These are phyloP conservation scores for Pichia nakasei DNA, from an alignment of 805 yeast genomes.

Conservation along the genomic window DNA sequence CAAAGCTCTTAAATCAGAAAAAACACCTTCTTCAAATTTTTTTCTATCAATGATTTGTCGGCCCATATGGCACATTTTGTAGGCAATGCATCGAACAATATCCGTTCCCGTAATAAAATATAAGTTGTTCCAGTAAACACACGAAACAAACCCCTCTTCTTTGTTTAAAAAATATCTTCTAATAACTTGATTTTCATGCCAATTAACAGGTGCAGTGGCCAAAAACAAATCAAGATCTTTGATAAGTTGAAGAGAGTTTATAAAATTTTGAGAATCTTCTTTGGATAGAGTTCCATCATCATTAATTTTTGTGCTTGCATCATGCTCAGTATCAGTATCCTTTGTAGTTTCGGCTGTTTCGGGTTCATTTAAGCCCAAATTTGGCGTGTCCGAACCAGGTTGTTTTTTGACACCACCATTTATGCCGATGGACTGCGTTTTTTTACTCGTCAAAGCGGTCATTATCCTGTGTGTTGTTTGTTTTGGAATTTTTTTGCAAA, in stretches of 20 bases:
- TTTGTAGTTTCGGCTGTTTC: not conserved
- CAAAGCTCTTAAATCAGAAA: slow-evolving; percentile 79
- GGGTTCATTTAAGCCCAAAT: not conserved
- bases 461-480: not conserved
- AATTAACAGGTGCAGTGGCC: slow-evolving; percentile 89
- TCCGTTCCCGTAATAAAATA: slow-evolving; percentile 94
- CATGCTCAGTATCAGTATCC: no score
- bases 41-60: slow-evolving; percentile 76
- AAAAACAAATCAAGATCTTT: slow-evolving; percentile 80
- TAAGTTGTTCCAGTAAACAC: slow-evolving; percentile 86
- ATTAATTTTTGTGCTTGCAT: no score
- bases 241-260: slow-evolving; percentile 51
- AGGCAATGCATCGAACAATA: slow-evolving; percentile 85
- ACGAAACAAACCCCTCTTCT: slow-evolving; percentile 86
- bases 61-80: slow-evolving; percentile 85
- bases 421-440: not conserved
- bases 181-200: slow-evolving; percentile 84
- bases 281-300: not conserved
- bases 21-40: slow-evolving; percentile 94
- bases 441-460: not conserved
- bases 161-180: slow-evolving; percentile 77
- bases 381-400: not conserved
- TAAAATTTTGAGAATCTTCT: not conserved
- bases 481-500: not conserved
- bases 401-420: not conserved